Percentiles rank a stretch among this genome's conserved stretches.
Evolutionary conservation across 192 early-diverging fungal species (phyloP).

Genomic region (Coemansia furcata): DNA sequence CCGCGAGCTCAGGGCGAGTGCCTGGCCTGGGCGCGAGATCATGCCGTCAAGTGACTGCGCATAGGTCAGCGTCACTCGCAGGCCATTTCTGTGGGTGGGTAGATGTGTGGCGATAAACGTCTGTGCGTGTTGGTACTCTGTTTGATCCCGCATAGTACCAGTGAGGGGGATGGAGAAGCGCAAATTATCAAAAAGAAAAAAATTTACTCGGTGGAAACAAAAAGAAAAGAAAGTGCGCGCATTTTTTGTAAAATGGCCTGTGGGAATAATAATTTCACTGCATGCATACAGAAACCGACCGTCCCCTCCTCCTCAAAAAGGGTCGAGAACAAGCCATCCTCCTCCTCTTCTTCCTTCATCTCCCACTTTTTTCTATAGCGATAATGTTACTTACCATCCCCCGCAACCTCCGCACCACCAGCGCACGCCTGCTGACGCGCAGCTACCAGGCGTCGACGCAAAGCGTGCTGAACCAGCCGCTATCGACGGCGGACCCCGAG

Average conservation of each 20-base stretch:
- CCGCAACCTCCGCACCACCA: neutral
- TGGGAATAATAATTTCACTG: neutral
- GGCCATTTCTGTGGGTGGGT: conserved; percentile 12
- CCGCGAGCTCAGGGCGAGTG: conserved; percentile 67
- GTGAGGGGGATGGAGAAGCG: neutral
- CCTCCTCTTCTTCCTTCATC: neutral
- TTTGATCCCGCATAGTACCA: neutral
- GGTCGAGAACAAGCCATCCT: neutral
- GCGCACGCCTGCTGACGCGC: neutral
- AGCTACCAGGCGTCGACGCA: conserved; percentile 15
- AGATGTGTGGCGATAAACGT: conserved; percentile 9
- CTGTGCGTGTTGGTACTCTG: conserved; percentile 13
- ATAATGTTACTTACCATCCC: neutral
- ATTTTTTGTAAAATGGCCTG: neutral
- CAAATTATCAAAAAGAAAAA: neutral
- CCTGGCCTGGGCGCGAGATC: conserved; percentile 58
- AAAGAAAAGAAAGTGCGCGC: neutral
- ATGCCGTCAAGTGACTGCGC: conserved; percentile 89
- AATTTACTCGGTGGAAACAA: neutral
- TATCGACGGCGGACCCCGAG: conserved; percentile 81
- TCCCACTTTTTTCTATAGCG: neutral
- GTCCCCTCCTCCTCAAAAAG: neutral
- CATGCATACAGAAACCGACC: neutral
- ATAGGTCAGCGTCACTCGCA: conserved; percentile 79
- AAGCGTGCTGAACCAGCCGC: conserved; percentile 68